Percentiles rank a stretch among this genome's conserved stretches.
These are phyloP conservation scores for Botrytis cinerea DNA, from an alignment of 2,329 filamentous ascomycete species.

Conservation along the genomic window DNA sequence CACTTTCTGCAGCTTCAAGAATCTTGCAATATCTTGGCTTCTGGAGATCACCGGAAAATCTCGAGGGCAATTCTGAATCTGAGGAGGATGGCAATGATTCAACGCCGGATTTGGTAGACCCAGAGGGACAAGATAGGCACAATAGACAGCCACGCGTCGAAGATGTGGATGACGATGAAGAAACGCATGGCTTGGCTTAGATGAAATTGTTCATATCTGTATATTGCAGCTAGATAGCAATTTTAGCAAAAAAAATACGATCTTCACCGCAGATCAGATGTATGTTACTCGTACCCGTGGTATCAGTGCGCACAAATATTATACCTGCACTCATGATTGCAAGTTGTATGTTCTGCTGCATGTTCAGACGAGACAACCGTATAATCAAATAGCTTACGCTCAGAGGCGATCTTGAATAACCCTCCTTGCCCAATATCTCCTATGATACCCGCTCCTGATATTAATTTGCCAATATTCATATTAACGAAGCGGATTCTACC, in stretches of 20 bases:
- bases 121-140: neutral
- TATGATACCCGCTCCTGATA: neutral
- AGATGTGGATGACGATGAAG: neutral
- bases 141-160: constrained; percentile 9
- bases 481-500: neutral
- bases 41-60: constrained; percentile 27
- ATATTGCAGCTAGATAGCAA: neutral
- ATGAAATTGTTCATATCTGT: neutral
- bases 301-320: neutral
- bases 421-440: neutral
- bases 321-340: constrained; percentile 6
- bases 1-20: constrained; percentile 28
- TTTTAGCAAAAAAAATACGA: neutral
- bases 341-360: neutral
- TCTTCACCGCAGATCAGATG: neutral
- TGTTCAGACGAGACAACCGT: neutral
- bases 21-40: constrained; percentile 31
- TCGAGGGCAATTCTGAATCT: neutral
- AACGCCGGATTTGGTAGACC: neutral
- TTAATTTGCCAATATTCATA: neutral
- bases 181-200: neutral
- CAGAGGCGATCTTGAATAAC: neutral
- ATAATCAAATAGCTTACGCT: neutral
- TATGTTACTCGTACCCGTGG: neutral
- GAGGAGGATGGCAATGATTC: constrained; percentile 13